Evolutionary conservation across 2,329 filamentous ascomycete species (phyloP).

Genomic region (Harringtonia lauricola): DNA sequence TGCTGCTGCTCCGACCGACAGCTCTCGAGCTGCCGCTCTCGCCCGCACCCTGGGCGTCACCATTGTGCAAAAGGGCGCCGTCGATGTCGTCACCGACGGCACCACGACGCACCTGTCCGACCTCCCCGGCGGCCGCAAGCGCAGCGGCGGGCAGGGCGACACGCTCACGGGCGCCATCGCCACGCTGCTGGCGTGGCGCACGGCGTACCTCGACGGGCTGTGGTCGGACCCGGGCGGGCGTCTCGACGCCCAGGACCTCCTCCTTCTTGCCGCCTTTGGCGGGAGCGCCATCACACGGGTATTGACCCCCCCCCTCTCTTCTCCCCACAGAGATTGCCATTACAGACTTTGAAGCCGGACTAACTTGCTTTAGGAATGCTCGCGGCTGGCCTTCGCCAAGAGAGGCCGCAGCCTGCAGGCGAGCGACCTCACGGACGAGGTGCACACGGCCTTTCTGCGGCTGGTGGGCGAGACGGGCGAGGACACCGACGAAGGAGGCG

Average conservation of each 20-base stretch:
- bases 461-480: slow-evolving; percentile 63
- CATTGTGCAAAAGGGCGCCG: slow-evolving; percentile 77
- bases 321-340: no score
- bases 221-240: slow-evolving; percentile 50
- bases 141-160: slow-evolving; percentile 90
- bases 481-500: slow-evolving; percentile 17
- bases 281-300: slow-evolving; percentile 80
- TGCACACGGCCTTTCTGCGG: slow-evolving; percentile 69
- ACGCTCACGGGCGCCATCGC: slow-evolving; percentile 84
- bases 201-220: slow-evolving; percentile 71
- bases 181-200: slow-evolving; percentile 80
- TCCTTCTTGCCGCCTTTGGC: slow-evolving; percentile 74
- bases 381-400: slow-evolving; percentile 73
- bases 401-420: slow-evolving; percentile 84
- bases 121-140: slow-evolving; percentile 70
- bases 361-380: slow-evolving; percentile 78
- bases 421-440: slow-evolving; percentile 83
- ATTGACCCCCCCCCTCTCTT: background rate
- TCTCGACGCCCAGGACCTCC: slow-evolving; percentile 34
- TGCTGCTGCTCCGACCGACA: slow-evolving; percentile 8
- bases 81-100: slow-evolving; percentile 78
- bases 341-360: no score
- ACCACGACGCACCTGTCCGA: slow-evolving; percentile 65
- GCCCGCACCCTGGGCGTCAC: slow-evolving; percentile 75
- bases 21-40: slow-evolving; percentile 49